Percentiles rank a stretch among this genome's conserved stretches.
Conservation (phyloP, 805 yeast genomes). For the Sungouiozyma ichnusensis region DNA sequence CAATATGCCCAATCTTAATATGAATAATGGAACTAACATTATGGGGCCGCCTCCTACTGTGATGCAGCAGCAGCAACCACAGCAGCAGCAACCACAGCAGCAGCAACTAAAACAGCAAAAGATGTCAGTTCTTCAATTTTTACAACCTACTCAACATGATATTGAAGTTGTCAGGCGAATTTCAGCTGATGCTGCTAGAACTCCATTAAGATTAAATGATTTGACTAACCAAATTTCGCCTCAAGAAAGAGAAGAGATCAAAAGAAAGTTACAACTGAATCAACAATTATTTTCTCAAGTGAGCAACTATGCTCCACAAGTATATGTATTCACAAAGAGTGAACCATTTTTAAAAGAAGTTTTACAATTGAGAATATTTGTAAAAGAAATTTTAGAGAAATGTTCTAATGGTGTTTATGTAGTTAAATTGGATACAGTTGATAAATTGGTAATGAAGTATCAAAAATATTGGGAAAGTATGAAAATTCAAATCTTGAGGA, state of each 20-base stretch:
- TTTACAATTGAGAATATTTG: slow-evolving; percentile 69
- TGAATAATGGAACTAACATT: neutral
- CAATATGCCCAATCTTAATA: neutral
- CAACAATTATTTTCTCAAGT: slow-evolving; percentile 52
- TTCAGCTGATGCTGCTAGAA: slow-evolving; percentile 56
- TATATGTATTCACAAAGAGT: slow-evolving; percentile 65
- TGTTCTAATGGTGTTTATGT: slow-evolving; percentile 53
- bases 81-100: slow-evolving; percentile 4
- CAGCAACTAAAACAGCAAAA: slow-evolving; percentile 11
- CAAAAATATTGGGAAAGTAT: slow-evolving; percentile 68
- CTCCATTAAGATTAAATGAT: slow-evolving; percentile 57
- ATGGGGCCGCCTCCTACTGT: neutral
- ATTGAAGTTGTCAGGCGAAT: slow-evolving; percentile 51
- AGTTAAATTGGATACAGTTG: slow-evolving; percentile 64
- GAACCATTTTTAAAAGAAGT: slow-evolving; percentile 66
- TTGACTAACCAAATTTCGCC: slow-evolving; percentile 50
- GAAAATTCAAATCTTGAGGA: slow-evolving; percentile 43
- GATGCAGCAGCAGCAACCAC: slow-evolving; percentile 12
- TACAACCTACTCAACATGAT: slow-evolving; percentile 47
- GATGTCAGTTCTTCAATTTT: slow-evolving; percentile 18
- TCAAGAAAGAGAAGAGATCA: slow-evolving; percentile 53
- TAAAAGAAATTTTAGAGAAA: slow-evolving; percentile 63
- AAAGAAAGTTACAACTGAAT: slow-evolving; percentile 38
- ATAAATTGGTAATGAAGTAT: slow-evolving; percentile 59
- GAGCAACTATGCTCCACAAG: slow-evolving; percentile 69